Conservation (phyloP, 2,329 filamentous ascomycete species). For the Fusarium sp. region DNA sequence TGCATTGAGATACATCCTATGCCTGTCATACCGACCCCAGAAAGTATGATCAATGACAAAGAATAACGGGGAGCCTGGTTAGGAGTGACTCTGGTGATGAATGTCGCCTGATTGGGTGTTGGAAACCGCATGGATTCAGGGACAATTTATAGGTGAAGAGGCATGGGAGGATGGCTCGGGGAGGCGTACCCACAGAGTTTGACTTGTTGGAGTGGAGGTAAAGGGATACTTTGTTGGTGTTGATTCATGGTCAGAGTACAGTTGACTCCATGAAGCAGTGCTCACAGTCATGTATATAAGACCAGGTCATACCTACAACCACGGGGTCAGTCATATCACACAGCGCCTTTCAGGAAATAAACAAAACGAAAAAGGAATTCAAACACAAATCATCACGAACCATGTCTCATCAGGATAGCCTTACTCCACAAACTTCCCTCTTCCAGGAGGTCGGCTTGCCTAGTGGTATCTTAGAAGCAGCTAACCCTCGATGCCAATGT, state of each 20-base stretch:
- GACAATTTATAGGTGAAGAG: not conserved
- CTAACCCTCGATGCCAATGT: not conserved
- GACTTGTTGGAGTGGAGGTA: not conserved
- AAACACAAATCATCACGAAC: not conserved
- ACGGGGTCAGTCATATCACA: not conserved
- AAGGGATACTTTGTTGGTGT: rapidly evolving
- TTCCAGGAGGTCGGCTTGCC: not conserved
- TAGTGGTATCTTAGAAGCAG: not conserved
- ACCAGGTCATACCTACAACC: too few relatives aligned
- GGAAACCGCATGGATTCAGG: not conserved
- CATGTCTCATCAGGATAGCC: not conserved
- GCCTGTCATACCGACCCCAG: not conserved
- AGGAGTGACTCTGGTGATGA: not conserved
- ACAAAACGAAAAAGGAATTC: not conserved
- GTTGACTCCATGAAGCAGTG: not conserved
- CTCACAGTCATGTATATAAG: not conserved
- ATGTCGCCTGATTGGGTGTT: not conserved
- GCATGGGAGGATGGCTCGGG: not conserved
- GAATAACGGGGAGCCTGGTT: not conserved
- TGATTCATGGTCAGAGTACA: not conserved
- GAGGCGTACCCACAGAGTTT: not conserved
- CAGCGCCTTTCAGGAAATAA: too few relatives aligned
- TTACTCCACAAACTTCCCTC: not conserved
- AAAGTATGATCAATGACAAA: not conserved
- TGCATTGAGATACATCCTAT: not conserved